Evolutionary conservation across 768 basidiomycete genomes (phyloP).

Genomic region (Phylloporus sp.): DNA sequence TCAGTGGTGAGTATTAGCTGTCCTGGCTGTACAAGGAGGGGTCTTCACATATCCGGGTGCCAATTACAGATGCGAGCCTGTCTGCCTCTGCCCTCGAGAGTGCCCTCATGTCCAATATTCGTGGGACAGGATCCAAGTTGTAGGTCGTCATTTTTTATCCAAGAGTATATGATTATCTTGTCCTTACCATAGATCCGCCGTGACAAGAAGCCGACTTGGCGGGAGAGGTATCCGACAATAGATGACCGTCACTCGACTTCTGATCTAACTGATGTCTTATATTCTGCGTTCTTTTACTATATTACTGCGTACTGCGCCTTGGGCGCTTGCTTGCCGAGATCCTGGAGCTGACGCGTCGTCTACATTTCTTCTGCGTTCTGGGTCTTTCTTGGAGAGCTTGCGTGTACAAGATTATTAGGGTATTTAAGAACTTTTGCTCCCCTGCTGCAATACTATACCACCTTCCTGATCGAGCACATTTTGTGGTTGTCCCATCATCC

Average conservation of each 20-base stretch:
- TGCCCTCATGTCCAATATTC: constrained; percentile 72
- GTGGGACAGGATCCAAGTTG: constrained; percentile 64
- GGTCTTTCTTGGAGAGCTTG: constrained; percentile 18
- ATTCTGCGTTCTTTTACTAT: constrained; percentile 5
- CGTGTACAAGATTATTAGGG: constrained; percentile 8
- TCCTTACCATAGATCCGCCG: constrained; percentile 29
- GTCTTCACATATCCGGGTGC: neutral
- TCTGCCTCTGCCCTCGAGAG: constrained; percentile 80
- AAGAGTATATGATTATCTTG: neutral
- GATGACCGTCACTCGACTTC: neutral
- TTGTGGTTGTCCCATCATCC: neutral
- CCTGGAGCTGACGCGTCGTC: constrained; percentile 14
- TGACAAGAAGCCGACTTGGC: constrained; percentile 30
- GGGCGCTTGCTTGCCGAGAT: constrained; percentile 10
- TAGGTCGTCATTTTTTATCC: constrained; percentile 37
- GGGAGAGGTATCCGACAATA: constrained; percentile 30
- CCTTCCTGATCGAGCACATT: constrained; percentile 26
- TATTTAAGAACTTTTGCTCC: constrained; percentile 13
- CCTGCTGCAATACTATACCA: constrained; percentile 3
- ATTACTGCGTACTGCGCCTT: constrained; percentile 2
- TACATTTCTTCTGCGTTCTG: constrained; percentile 18
- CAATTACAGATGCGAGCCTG: constrained; percentile 57
- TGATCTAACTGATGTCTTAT: neutral
- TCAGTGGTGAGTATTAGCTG: constrained; percentile 60
- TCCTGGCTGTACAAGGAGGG: neutral